Conservation (phyloP, 2,329 filamentous ascomycete species). For the Bimuria novae-zelandiae region DNA sequence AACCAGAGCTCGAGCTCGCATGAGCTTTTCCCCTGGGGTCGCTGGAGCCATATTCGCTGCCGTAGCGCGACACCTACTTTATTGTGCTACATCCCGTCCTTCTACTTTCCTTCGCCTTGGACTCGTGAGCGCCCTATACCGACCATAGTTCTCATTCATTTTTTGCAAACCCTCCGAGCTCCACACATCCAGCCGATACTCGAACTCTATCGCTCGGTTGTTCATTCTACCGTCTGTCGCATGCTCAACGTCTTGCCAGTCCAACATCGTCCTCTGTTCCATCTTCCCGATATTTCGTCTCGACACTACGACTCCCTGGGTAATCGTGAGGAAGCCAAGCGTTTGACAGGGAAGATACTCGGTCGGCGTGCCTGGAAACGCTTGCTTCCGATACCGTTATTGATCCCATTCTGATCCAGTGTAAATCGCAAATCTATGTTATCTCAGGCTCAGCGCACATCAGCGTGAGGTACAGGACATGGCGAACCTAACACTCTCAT, state of each 20-base stretch:
- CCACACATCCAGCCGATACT: slow-evolving; percentile 2
- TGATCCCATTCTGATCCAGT: neutral
- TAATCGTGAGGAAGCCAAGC: slow-evolving; percentile 15
- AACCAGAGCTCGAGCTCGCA: slow-evolving; percentile 34
- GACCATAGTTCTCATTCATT: slow-evolving; percentile 27
- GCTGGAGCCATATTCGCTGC: slow-evolving; percentile 28
- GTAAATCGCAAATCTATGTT: slow-evolving; percentile 25
- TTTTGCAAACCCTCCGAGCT: slow-evolving; percentile 17
- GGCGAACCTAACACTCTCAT: slow-evolving; percentile 37
- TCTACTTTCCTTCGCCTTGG: slow-evolving; percentile 28
- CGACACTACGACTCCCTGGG: slow-evolving; percentile 22
- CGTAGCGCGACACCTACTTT: slow-evolving; percentile 35
- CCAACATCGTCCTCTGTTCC: slow-evolving; percentile 29
- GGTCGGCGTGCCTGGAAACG: slow-evolving; percentile 2
- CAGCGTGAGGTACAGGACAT: slow-evolving; percentile 22
- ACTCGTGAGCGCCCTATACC: slow-evolving; percentile 28
- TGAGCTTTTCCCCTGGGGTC: slow-evolving; percentile 26
- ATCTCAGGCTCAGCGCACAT: neutral
- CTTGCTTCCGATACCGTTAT: neutral
- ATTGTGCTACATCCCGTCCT: slow-evolving; percentile 32
- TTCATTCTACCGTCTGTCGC: slow-evolving; percentile 32
- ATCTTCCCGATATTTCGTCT: slow-evolving; percentile 25
- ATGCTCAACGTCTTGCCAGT: slow-evolving; percentile 18
- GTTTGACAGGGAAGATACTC: slow-evolving; percentile 15
- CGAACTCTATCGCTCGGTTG: slow-evolving; percentile 10